phyloP scores from a whole-genome alignment of 73 alveolate species.

The Paramecium primaurelia region DNA sequence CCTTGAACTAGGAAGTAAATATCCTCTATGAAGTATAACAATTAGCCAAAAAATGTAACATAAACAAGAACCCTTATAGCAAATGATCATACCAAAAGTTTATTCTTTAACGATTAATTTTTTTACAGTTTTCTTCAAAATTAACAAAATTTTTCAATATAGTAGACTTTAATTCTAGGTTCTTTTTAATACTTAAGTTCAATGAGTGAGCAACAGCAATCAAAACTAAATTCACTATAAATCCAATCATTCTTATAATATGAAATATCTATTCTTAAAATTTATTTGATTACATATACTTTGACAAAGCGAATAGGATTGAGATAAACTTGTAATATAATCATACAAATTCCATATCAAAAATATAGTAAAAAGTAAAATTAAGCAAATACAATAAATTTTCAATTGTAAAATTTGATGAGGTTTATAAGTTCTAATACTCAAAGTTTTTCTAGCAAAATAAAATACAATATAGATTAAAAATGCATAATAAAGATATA shows the following conservation, averaged over 20 bases:
- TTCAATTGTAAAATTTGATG: background rate
- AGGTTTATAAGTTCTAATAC: background rate
- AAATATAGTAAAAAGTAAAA: background rate
- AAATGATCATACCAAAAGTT: background rate
- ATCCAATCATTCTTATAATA: conserved; percentile 23
- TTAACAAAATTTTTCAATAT: background rate
- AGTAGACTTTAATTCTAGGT: background rate
- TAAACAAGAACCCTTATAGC: conserved; percentile 7
- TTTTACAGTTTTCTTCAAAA: background rate
- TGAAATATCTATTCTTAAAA: conserved; percentile 26
- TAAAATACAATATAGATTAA: background rate
- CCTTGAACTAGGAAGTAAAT: background rate
- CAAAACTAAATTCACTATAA: background rate
- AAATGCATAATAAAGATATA: background rate
- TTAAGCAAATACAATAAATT: background rate
- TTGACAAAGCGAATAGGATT: background rate
- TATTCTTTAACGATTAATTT: background rate
- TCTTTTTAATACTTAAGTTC: background rate
- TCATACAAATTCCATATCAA: conserved; percentile 5
- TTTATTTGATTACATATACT: background rate
- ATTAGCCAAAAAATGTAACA: conserved; percentile 13
- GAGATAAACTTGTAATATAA: background rate
- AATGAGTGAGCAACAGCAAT: background rate
- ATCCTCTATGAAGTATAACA: background rate
- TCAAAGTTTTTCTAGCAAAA: conserved; percentile 20